phyloP scores from a whole-genome alignment of 2,329 filamentous ascomycete genomes.

The Oidium heveae region DNA sequence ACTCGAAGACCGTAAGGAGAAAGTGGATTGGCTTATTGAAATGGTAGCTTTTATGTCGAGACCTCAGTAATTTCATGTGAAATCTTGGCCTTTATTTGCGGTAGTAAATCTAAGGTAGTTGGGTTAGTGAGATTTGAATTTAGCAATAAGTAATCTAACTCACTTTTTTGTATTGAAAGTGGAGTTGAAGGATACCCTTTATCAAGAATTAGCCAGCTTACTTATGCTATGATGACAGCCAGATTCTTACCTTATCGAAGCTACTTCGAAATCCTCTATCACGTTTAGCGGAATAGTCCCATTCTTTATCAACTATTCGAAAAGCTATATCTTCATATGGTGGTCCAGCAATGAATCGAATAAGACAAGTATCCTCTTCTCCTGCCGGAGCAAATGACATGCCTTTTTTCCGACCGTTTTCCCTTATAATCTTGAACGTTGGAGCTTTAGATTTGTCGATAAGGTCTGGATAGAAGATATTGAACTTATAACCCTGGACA shows the following conservation, averaged over 20 bases:
- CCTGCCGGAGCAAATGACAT: constrained; percentile 85
- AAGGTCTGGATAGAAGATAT: constrained; percentile 95
- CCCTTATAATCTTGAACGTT: constrained; percentile 85
- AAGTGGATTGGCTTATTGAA: no score
- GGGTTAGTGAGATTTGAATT: constrained; percentile 6
- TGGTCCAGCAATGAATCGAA: constrained; percentile 81
- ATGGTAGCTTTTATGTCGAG: no score
- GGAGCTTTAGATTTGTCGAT: constrained; percentile 88
- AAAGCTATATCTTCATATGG: constrained; percentile 96
- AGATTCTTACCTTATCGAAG: constrained; percentile 65
- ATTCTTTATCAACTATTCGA: constrained; percentile 91
- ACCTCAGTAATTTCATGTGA: not conserved
- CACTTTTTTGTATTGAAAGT: constrained; percentile 98
- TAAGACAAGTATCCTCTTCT: constrained; percentile 90
- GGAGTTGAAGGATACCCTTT: constrained; percentile 79
- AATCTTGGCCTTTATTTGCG: constrained; percentile 19
- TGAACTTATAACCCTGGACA: constrained; percentile 97
- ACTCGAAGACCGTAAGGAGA: no score
- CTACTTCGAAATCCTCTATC: constrained; percentile 89
- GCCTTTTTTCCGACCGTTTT: constrained; percentile 67
- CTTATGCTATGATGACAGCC: constrained; percentile 1
- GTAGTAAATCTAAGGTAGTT: constrained; percentile 23
- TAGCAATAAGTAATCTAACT: constrained; percentile 8
- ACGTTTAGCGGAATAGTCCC: constrained; percentile 92
- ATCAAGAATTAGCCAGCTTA: not conserved